Conservation (phyloP, 2,329 filamentous ascomycete species). For the Bipolaris sorokiniana region DNA sequence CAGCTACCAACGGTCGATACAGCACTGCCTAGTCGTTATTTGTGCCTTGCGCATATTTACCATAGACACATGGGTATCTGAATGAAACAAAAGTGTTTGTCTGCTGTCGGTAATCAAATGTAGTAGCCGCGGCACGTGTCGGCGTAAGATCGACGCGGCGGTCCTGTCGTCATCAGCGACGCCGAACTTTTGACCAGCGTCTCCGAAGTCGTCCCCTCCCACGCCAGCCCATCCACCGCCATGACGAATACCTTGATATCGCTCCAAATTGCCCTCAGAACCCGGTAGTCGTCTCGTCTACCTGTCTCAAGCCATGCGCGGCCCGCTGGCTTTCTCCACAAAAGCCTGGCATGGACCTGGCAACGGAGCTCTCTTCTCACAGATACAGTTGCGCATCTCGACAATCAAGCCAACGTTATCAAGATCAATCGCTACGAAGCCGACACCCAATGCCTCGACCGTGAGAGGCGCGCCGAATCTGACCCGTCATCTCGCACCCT, state of each 20-base stretch:
- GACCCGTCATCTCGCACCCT: conserved; percentile 20
- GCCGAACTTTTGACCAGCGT: conserved; percentile 34
- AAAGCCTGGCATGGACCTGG: conserved; percentile 46
- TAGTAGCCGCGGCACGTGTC: conserved; percentile 30
- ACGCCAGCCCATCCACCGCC: conserved; percentile 19
- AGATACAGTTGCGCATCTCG: conserved; percentile 38
- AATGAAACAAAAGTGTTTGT: neutral
- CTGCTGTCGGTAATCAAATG: neutral
- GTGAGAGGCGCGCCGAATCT: conserved; percentile 5
- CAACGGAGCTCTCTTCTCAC: conserved; percentile 44
- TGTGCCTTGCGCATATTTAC: neutral
- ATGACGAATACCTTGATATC: conserved; percentile 34
- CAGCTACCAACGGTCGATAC: no score
- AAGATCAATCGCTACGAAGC: conserved; percentile 24
- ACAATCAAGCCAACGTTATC: conserved; percentile 22
- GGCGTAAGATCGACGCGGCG: conserved; percentile 19
- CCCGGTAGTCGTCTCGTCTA: conserved; percentile 35
- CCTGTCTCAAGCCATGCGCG: conserved; percentile 43
- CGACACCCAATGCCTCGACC: conserved; percentile 4
- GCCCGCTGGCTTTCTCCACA: conserved; percentile 36
- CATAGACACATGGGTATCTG: neutral
- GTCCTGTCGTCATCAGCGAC: conserved; percentile 40
- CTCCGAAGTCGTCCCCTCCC: conserved; percentile 21
- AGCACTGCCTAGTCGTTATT: neutral
- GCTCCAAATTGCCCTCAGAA: conserved; percentile 18